phyloP scores from a whole-genome alignment of 1,284 basidiomycete genomes.

The Caloboletus inedulis region DNA sequence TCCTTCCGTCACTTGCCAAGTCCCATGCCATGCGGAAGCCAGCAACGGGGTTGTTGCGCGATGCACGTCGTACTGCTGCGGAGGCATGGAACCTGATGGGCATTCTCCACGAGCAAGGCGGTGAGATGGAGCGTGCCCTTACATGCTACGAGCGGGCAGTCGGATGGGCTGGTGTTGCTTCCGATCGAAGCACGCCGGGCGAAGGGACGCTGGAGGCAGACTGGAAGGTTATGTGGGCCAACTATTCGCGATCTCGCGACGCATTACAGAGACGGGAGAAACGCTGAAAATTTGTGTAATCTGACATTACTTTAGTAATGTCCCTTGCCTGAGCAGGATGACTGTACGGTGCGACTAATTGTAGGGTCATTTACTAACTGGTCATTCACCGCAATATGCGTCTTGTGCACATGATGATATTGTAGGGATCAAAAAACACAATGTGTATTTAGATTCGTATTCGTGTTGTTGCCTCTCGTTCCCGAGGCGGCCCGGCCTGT shows the following conservation, averaged over 20 bases:
- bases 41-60: slow-evolving; percentile 60
- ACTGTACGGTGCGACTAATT: slow-evolving; percentile 11
- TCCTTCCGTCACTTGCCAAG: slow-evolving; percentile 41
- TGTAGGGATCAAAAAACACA: too few species aligned
- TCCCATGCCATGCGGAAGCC: slow-evolving; percentile 52
- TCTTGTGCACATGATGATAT: too few species aligned
- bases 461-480: too few species aligned
- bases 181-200: slow-evolving; percentile 41
- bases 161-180: slow-evolving; percentile 55
- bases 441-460: too few species aligned
- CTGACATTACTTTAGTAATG: neutral
- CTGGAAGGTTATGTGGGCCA: slow-evolving; percentile 52
- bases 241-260: slow-evolving; percentile 43
- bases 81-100: slow-evolving; percentile 66
- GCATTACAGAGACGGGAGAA: slow-evolving; percentile 6
- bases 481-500: too few species aligned
- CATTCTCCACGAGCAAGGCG: slow-evolving; percentile 43
- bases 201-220: slow-evolving; percentile 55
- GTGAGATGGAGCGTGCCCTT: slow-evolving; percentile 40
- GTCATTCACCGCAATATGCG: too few species aligned
- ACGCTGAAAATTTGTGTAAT: neutral
- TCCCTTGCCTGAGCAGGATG: neutral
- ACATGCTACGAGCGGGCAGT: slow-evolving; percentile 61
- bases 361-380: neutral
- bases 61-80: slow-evolving; percentile 65